Evolutionary conservation across 352 stramenopile species (phyloP).

Genomic region (Aphanomyces stellatus): DNA sequence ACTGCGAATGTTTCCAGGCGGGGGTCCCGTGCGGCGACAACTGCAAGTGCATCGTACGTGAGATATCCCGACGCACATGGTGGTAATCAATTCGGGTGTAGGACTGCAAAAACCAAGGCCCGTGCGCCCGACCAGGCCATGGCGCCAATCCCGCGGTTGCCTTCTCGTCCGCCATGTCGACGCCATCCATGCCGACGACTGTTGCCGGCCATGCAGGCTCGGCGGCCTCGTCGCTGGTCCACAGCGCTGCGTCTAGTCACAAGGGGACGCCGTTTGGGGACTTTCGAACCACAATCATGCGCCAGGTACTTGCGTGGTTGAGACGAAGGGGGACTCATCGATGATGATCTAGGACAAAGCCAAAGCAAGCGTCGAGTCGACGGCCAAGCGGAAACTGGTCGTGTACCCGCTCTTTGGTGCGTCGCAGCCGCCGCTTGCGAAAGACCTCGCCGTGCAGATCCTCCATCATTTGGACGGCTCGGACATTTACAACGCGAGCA

Average conservation of each 20-base stretch:
- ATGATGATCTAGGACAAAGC: background rate
- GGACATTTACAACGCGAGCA: slow-evolving; percentile 74
- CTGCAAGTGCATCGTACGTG: slow-evolving; percentile 83
- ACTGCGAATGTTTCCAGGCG: slow-evolving; percentile 96
- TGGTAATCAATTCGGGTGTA: slow-evolving; percentile 18
- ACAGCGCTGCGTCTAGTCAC: slow-evolving; percentile 52
- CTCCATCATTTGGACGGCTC: slow-evolving; percentile 64
- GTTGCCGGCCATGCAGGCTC: too few relatives aligned
- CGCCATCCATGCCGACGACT: slow-evolving; percentile 23
- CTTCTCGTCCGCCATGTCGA: slow-evolving; percentile 20
- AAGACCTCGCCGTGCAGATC: slow-evolving; percentile 45
- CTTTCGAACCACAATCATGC: background rate
- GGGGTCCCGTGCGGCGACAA: slow-evolving; percentile 78
- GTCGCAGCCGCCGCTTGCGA: slow-evolving; percentile 48
- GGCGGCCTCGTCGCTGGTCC: slow-evolving; percentile 8
- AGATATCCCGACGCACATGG: background rate
- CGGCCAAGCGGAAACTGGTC: slow-evolving; percentile 17
- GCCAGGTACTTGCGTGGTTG: background rate
- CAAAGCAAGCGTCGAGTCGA: background rate
- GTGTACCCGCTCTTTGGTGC: slow-evolving; percentile 70
- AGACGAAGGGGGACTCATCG: too few relatives aligned
- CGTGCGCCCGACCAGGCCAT: slow-evolving; percentile 19
- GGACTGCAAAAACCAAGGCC: slow-evolving; percentile 76
- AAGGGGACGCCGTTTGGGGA: slow-evolving; percentile 21
- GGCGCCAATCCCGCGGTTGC: background rate